Evolutionary conservation across 192 early-diverging fungal species (phyloP), one percentile per base, ranked within the genome.

Genomic region (Backusella circina): DNA sequence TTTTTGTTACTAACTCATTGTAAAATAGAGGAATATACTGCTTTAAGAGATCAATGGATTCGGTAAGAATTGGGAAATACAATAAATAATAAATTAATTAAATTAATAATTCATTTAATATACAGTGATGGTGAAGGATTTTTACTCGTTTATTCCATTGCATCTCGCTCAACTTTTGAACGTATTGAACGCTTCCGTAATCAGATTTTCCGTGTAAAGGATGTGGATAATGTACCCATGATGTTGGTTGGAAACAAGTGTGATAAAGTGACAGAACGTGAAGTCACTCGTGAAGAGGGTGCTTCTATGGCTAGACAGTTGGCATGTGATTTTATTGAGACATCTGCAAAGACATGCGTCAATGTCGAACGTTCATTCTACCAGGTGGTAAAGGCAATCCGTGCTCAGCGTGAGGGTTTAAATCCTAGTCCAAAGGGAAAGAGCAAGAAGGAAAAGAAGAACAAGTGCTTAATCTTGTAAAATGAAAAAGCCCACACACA

Each of bases 161-260:
- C 93, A 74, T 90, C 94, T 44, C 86, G 92, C 61, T 88, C 88
- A 41, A 95, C 95, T n/a, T 95, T 95, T 82, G 91, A 95, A 76
- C 90, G 93, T 18, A 89, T 95, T 37, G 90, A 93, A 81, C 84
- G 89, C 67, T 95, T 95, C 84, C 82, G 86, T 72, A 88, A 95
- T 68, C 94, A 95, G 85, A 95, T 96, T 68, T 86, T 88, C 72
- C 87, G 93, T 21, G 93, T 95, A n/a, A 96, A 96, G 79, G 94
- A 95, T 81, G 85, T 90, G 71, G 92, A 94, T 74, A 87, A 88
- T 78, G 91, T 95, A 44, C 94, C 94, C 9, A 84, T 96, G 83
- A 92, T 96, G 76, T 84, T 96, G 18, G 93, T 96, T 13, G 95
- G 94, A 70, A 96, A 95, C 88, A 95, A 96, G 80, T 95, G 94